Evolutionary conservation across 2,329 filamentous ascomycete genomes (phyloP), one percentile per base, ranked within the genome.

Genomic region (Epichloe hybrida): DNA sequence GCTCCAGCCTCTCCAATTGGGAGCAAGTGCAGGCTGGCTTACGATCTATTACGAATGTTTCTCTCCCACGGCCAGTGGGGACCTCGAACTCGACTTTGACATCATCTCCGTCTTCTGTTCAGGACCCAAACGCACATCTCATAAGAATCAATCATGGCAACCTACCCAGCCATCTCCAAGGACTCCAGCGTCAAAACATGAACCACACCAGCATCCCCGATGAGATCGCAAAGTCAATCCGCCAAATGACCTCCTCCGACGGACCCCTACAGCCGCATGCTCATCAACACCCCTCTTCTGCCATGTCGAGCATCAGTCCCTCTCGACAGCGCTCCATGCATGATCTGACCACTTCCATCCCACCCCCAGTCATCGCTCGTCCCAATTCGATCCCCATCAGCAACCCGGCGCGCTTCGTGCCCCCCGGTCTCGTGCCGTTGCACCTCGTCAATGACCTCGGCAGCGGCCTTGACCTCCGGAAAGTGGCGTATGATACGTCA

Each of bases 241-340:
- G 36, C 9, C 46, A 17, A 31, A 31, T 1, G 6, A 47, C 36
- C 12, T 38, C 20, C 7, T 12, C 20, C 47, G 27, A 36, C 12
- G 5, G 31, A 13, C 3, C 6, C 4, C 15, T 42, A 23, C 31
- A 9, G 31, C 27, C 47, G 15, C 17, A 42, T 23, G 5, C 9
- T 36, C 20, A 34, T 20, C 41, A 11, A 5, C 41, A 43, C 13
- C n/a, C 12, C 9, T 35, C 39, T n/a, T 20, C 23, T 6, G 8
- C 21, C 15, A n/a, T 21, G 3, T 8, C 17, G 41, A 40, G 11
- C 27, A 31, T n/a, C 37, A 34, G 27, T 38, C 50, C 50, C 3
- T 46, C 37, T 37, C 46, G 47, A 8, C 47, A 52, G 17, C 46
- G 46, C 23, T 52, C 50, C 15, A 35, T 52, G 27, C 46, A 52